A percentile compares a stretch with the other conserved stretches of the same genome.
Evolutionary conservation across 495 filamentous ascomycete species (phyloP).

Genomic region (Terfezia claveryi): DNA sequence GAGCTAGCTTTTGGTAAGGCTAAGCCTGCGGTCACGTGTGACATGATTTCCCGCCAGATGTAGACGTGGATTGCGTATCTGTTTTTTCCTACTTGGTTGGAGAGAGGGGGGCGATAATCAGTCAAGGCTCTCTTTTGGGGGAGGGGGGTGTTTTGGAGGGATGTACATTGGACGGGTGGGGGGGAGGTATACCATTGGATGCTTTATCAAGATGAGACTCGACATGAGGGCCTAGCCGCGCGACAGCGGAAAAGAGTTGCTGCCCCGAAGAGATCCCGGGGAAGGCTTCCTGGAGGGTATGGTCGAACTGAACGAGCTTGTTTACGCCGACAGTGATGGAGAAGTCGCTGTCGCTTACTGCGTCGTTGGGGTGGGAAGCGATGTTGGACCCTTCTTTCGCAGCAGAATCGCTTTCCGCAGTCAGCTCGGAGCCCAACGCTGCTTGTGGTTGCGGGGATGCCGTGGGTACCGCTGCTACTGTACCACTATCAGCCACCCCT

Average conservation of each 20-base stretch:
- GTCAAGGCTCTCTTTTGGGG: too few relatives aligned
- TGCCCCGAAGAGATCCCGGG: too few relatives aligned
- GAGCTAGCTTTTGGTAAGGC: constrained; percentile 16
- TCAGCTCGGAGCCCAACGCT: background rate
- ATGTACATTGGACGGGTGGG: too few relatives aligned
- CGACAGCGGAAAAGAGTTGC: too few relatives aligned
- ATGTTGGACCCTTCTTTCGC: background rate
- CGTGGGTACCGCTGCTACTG: background rate
- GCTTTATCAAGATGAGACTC: too few relatives aligned
- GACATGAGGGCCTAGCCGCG: too few relatives aligned
- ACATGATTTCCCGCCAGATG: constrained; percentile 19
- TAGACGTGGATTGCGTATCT: background rate
- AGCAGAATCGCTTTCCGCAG: background rate
- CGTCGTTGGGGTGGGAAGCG: background rate
- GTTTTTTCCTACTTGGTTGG: background rate
- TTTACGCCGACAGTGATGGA: too few relatives aligned
- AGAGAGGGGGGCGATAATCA: too few relatives aligned
- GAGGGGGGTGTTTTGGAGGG: too few relatives aligned
- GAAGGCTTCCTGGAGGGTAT: too few relatives aligned
- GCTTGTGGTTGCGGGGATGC: background rate
- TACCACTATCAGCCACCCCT: background rate
- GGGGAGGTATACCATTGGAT: too few relatives aligned
- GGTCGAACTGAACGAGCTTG: too few relatives aligned
- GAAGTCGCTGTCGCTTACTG: background rate
- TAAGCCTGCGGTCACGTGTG: constrained; percentile 18